Conservation (phyloP, 345 rosid species). For the Raphanus raphanistrum region DNA sequence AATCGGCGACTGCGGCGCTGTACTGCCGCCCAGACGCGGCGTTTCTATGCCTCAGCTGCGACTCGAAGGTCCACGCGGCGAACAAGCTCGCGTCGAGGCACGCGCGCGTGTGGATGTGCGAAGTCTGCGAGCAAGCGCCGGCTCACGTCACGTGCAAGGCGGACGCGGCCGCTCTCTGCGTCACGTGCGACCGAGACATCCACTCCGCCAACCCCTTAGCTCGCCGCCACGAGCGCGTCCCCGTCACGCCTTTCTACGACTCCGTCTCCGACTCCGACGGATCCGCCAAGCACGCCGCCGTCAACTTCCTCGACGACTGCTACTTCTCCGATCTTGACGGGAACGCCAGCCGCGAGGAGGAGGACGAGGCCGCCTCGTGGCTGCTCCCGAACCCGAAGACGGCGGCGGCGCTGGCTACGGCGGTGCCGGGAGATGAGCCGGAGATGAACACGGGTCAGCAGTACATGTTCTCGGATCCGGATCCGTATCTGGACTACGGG, state of each 20-base stretch:
- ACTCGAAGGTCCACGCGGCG: conserved; percentile 81
- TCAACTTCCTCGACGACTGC: conserved; percentile 57
- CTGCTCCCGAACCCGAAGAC: conserved; percentile 77
- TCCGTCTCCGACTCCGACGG: conserved; percentile 44
- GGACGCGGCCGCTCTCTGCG: conserved; percentile 95
- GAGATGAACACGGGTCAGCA: conserved; percentile 67
- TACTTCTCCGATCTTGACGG: conserved; percentile 54
- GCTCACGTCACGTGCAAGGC: conserved; percentile 97
- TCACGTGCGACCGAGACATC: conserved; percentile 92
- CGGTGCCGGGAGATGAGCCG: conserved; percentile 41
- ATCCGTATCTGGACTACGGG: conserved; percentile 74
- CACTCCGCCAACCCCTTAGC: conserved; percentile 96
- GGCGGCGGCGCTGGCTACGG: background rate
- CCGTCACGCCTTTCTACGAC: conserved; percentile 74
- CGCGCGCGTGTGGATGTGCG: conserved; percentile 89
- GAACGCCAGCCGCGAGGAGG: conserved; percentile 55
- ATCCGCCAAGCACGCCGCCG: conserved; percentile 43
- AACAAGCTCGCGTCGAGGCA: conserved; percentile 96
- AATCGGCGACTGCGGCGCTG: conserved; percentile 80
- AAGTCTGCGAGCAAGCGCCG: conserved; percentile 99
- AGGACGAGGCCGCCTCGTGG: conserved; percentile 95
- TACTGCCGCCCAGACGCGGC: conserved; percentile 95
- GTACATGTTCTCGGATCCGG: conserved; percentile 65
- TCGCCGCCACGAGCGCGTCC: conserved; percentile 87
- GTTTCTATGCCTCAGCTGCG: conserved; percentile 81